phyloP scores from a whole-genome alignment of 2,329 filamentous ascomycete genomes.

The Xylaria sp. region DNA sequence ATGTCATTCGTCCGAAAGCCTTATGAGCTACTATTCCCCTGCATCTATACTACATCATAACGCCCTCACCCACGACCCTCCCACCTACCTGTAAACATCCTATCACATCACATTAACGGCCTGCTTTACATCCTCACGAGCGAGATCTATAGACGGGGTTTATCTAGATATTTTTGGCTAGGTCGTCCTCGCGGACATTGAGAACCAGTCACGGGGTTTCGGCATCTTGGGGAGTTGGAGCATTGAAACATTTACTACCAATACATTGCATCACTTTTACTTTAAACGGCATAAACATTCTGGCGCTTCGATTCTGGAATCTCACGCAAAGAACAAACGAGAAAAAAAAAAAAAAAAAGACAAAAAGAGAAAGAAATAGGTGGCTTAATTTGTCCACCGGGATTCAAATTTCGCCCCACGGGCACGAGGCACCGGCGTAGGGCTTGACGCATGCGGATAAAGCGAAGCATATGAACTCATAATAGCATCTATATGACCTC shows the following conservation, averaged over 20 bases:
- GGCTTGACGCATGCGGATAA: conserved; percentile 11
- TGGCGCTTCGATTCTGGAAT: conserved; percentile 17
- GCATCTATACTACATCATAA: background rate
- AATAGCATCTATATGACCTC: conserved; percentile 22
- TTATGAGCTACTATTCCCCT: conserved; percentile 2
- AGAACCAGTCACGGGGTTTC: conserved; percentile 26
- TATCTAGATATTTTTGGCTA: conserved; percentile 25
- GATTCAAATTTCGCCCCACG: conserved; percentile 2
- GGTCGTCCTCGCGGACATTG: conserved; percentile 35
- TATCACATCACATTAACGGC: conserved; percentile 12
- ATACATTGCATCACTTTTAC: conserved; percentile 21
- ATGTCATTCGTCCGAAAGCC: conserved; percentile 54
- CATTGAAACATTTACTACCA: conserved; percentile 17
- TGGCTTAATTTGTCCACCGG: background rate
- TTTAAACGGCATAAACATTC: conserved; percentile 18
- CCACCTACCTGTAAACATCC: background rate
- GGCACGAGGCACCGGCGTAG: conserved; percentile 26
- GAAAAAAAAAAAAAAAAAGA: background rate
- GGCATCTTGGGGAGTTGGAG: conserved; percentile 27
- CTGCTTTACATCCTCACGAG: conserved; percentile 19
- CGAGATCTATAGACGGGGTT: conserved; percentile 20
- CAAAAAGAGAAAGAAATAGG: background rate
- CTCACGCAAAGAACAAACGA: background rate
- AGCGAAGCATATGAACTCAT: conserved; percentile 20
- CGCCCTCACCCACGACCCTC: background rate